Conservation (phyloP, 2,329 filamentous ascomycete genomes). For the Ophiostoma sp. region DNA sequence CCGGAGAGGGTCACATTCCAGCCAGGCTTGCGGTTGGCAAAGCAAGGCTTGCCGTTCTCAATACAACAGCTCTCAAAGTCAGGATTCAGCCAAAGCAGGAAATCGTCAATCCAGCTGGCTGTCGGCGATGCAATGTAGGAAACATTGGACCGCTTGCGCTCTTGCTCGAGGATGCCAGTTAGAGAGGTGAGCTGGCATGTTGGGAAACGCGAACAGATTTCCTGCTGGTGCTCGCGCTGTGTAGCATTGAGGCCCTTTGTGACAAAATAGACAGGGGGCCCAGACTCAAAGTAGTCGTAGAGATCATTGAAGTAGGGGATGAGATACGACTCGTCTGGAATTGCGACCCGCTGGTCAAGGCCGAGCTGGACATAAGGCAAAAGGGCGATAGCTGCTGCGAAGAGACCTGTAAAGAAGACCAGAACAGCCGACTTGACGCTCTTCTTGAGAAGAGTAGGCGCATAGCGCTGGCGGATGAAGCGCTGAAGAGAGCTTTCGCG, state of each 20-base stretch:
- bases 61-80: conserved; percentile 68
- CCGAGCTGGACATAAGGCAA: conserved; percentile 81
- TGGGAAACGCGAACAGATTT: conserved; percentile 86
- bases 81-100: conserved; percentile 94
- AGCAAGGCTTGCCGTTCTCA: conserved; percentile 68
- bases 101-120: conserved; percentile 96
- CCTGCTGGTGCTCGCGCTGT: conserved; percentile 67
- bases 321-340: conserved; percentile 89
- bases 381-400: conserved; percentile 78
- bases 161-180: conserved; percentile 85
- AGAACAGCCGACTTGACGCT: conserved; percentile 74
- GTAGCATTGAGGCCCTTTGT: conserved; percentile 77
- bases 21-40: conserved; percentile 65
- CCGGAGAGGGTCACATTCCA: conserved; percentile 89
- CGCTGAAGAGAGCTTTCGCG: conserved; percentile 79
- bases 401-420: conserved; percentile 77
- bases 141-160: conserved; percentile 80
- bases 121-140: conserved; percentile 85
- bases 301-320: conserved; percentile 96
- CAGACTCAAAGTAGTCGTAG: conserved; percentile 84
- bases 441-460: conserved; percentile 71
- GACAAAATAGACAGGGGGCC: conserved; percentile 95
- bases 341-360: conserved; percentile 88
- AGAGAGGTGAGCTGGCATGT: conserved; percentile 80
- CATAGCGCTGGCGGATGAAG: conserved; percentile 88